phyloP scores from a whole-genome alignment of 805 yeast species.

The Saccharomycopsis sp. region DNA sequence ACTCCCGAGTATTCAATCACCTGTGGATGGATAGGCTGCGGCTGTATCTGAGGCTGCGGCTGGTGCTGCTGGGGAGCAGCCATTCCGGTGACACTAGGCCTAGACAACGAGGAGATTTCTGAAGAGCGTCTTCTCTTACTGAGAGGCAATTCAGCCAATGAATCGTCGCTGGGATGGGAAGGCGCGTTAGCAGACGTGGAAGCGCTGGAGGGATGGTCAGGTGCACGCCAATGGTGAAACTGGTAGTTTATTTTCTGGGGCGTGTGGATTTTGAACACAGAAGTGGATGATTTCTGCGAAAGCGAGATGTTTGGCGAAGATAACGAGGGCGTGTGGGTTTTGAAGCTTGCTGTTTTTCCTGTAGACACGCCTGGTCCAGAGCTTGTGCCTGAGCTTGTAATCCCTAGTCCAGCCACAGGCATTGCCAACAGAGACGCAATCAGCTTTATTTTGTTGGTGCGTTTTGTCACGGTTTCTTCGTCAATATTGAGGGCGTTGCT shows the following conservation, averaged over 20 bases:
- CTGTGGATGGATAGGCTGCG: constrained; percentile 6
- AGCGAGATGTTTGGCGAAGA: constrained; percentile 8
- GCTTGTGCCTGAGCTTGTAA: background rate
- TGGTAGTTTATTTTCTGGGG: constrained; percentile 31
- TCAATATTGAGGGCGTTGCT: constrained; percentile 20
- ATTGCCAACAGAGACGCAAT: background rate
- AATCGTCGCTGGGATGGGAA: background rate
- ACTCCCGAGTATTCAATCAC: background rate
- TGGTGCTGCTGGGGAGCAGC: constrained; percentile 9
- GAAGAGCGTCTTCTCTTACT: background rate
- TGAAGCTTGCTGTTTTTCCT: background rate
- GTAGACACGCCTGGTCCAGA: background rate
- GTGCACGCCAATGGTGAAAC: constrained; percentile 31
- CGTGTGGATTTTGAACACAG: constrained; percentile 30
- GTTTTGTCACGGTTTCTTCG: background rate
- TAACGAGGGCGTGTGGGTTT: background rate
- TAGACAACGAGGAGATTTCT: background rate
- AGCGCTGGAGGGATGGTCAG: background rate
- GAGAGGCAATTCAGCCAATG: background rate
- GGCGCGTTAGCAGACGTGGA: no score
- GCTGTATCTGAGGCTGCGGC: constrained; percentile 14
- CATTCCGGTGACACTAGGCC: background rate
- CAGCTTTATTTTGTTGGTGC: background rate
- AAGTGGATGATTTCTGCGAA: constrained; percentile 26
- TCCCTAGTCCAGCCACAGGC: background rate